phyloP scores from a whole-genome alignment of 2,329 filamentous ascomycete genomes.

The Sporothrix dimorphospora region DNA sequence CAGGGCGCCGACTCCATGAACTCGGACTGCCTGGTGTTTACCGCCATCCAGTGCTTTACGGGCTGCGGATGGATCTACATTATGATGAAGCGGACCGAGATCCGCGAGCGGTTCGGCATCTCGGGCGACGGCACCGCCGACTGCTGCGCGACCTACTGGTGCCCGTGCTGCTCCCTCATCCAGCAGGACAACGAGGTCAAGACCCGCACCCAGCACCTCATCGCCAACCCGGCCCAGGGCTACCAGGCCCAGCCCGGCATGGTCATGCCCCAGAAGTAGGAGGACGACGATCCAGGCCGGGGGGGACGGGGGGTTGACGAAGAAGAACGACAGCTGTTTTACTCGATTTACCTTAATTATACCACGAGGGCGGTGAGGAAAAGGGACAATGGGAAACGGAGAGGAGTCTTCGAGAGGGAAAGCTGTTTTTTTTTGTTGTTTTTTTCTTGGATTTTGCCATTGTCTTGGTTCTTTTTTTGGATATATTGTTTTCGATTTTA shows the following conservation, averaged over 20 bases:
- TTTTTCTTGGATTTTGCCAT: neutral
- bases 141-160: conserved; percentile 58
- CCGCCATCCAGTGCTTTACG: conserved; percentile 45
- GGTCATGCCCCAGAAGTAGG: conserved; percentile 37
- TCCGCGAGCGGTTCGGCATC: conserved; percentile 58
- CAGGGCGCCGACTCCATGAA: conserved; percentile 46
- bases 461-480: neutral
- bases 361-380: neutral
- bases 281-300: neutral
- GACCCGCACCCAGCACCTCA: conserved; percentile 35
- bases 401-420: neutral
- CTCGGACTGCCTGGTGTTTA: conserved; percentile 48
- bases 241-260: conserved; percentile 42
- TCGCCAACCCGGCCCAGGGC: conserved; percentile 37
- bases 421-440: neutral
- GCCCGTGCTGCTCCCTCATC: conserved; percentile 59
- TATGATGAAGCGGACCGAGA: conserved; percentile 57
- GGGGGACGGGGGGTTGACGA: neutral
- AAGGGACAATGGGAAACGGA: neutral
- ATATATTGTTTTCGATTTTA: neutral
- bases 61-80: conserved; percentile 52
- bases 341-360: neutral
- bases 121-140: conserved; percentile 53
- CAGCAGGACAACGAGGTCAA: conserved; percentile 62
- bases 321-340: neutral